These are phyloP conservation scores for Phytophthora chlamydospora DNA, from an alignment of 352 stramenopile genomes.

Conservation along the genomic window DNA sequence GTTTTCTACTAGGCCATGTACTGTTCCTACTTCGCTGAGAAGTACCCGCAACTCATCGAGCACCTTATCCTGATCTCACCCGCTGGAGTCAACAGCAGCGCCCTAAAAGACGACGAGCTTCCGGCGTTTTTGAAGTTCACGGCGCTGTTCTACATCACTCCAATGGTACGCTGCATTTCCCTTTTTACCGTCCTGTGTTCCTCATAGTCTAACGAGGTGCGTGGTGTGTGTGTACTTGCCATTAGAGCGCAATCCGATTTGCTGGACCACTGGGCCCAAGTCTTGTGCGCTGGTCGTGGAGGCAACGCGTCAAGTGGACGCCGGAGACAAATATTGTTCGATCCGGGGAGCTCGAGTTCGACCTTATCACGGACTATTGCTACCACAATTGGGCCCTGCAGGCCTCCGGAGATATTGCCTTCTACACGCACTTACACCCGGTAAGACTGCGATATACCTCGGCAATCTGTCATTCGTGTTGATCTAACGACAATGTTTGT, in stretches of 20 bases:
- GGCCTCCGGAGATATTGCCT: slow-evolving; percentile 68
- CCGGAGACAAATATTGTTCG: slow-evolving; percentile 77
- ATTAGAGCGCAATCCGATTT: slow-evolving; percentile 67
- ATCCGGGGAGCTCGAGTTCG: slow-evolving; percentile 70
- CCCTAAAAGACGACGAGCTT: slow-evolving; percentile 43
- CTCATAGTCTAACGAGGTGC: not conserved
- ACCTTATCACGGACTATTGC: slow-evolving; percentile 73
- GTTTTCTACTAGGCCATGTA: slow-evolving; percentile 62
- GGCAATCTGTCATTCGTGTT: not conserved
- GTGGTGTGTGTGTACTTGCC: too few relatives aligned
- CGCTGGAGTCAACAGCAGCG: slow-evolving; percentile 60
- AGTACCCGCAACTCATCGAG: slow-evolving; percentile 73
- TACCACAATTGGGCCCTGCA: slow-evolving; percentile 87
- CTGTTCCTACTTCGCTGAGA: slow-evolving; percentile 76
- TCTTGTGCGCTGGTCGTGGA: slow-evolving; percentile 65
- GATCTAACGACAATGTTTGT: slow-evolving; percentile 13
- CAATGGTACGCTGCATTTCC: slow-evolving; percentile 50
- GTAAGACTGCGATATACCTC: slow-evolving; percentile 29
- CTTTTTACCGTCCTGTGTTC: not conserved
- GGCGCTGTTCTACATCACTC: slow-evolving; percentile 60
- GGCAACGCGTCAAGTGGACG: slow-evolving; percentile 63
- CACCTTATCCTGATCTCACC: slow-evolving; percentile 82
- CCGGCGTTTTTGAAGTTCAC: slow-evolving; percentile 49
- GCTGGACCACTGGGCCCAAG: slow-evolving; percentile 60
- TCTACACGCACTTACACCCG: slow-evolving; percentile 81